These are phyloP conservation scores for Penicillium sp. DNA, from an alignment of 2,329 filamentous ascomycete species.

Conservation along the genomic window DNA sequence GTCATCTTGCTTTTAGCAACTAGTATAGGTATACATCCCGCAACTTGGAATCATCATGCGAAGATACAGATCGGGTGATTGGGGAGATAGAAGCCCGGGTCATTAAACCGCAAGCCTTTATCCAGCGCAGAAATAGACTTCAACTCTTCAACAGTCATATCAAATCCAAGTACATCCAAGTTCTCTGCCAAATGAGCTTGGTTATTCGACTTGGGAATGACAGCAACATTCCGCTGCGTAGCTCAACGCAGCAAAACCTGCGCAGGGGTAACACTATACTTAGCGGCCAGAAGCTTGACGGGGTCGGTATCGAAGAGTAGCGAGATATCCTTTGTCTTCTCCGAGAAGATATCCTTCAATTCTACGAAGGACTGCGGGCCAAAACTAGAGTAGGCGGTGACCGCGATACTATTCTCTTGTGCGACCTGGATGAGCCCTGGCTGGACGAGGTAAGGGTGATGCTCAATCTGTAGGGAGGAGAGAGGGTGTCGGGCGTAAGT, in stretches of 20 bases:
- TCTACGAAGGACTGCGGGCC: constrained; percentile 16
- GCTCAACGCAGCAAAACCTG: constrained; percentile 16
- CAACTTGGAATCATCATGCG: neutral
- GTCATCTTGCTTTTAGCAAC: no score
- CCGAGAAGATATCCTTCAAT: constrained; percentile 11
- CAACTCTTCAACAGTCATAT: constrained; percentile 8
- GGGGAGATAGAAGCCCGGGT: constrained; percentile 12
- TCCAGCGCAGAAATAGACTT: constrained; percentile 9
- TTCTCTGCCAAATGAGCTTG: constrained; percentile 11
- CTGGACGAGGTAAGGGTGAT: constrained; percentile 16
- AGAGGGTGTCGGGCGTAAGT: constrained; percentile 11
- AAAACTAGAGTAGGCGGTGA: constrained; percentile 16
- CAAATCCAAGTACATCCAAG: constrained; percentile 15
- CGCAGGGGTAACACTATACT: constrained; percentile 11
- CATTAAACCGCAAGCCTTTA: constrained; percentile 10
- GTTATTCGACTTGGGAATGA: constrained; percentile 18
- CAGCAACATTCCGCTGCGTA: constrained; percentile 12
- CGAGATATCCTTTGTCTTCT: constrained; percentile 9
- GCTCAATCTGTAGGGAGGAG: constrained; percentile 14
- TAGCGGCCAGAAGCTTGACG: constrained; percentile 6
- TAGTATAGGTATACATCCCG: neutral
- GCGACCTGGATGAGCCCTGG: constrained; percentile 12
- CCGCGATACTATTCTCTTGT: constrained; percentile 10
- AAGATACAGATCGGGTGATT: constrained; percentile 14
- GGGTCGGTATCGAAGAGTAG: constrained; percentile 11